A percentile compares a stretch with the other conserved stretches of the same genome.
phyloP scores from a whole-genome alignment of 768 basidiomycete species.

The Trichaptum fuscoviolaceum region DNA sequence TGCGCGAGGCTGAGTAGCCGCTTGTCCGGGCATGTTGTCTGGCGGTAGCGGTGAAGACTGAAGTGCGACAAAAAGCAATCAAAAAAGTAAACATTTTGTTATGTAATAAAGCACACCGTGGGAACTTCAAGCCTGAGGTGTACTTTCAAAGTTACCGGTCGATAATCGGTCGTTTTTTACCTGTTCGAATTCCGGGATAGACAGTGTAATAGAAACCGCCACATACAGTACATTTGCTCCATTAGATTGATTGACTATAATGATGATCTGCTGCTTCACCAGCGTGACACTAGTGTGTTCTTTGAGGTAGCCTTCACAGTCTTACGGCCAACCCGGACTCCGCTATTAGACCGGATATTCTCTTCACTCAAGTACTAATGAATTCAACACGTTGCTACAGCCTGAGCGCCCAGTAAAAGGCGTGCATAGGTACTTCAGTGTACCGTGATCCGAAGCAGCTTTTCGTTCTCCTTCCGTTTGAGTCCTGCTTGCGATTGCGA shows the following conservation, averaged over 20 bases:
- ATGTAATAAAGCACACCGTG: neutral
- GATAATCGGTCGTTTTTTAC: too few species aligned
- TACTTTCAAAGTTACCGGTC: too few species aligned
- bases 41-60: constrained; percentile 1
- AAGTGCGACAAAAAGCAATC: neutral
- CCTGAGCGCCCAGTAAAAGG: neutral
- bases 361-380: neutral
- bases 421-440: too few species aligned
- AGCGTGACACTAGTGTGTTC: too few species aligned
- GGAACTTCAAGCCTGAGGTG: neutral
- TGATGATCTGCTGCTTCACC: too few species aligned
- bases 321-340: neutral
- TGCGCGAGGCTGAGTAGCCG: neutral
- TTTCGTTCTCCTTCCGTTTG: neutral
- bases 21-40: neutral
- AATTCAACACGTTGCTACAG: neutral
- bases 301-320: neutral
- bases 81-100: neutral
- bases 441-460: too few species aligned
- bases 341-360: neutral
- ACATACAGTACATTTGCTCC: neutral
- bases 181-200: too few species aligned
- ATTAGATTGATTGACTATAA: too few species aligned
- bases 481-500: neutral
- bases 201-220: too few species aligned